Base-by-base conservation (phyloP, 2,329 filamentous ascomycete genomes). In the Beauveria bassiana region DNA sequence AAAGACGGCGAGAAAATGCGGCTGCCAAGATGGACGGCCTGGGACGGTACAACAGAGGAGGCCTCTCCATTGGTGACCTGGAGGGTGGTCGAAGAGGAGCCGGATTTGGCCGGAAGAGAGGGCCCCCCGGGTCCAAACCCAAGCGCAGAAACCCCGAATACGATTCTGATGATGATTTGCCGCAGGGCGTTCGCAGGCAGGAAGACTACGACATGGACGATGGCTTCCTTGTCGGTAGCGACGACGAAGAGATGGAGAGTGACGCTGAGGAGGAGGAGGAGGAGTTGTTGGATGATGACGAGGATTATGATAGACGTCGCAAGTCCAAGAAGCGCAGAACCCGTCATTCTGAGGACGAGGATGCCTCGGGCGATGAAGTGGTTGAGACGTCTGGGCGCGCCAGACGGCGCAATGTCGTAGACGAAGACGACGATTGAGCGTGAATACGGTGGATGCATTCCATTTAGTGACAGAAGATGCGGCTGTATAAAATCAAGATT, bases 131-230 rank as follows among this genome's bases (percentile, higher is more conserved):
- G 12, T 72, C 75, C 34, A 82, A 81, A 65, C 73, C 77, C 51
- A 84, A 83, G 74, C 78, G 80, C 68, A 78, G 79, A 38, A 78
- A 80, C 45, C 78, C 80, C 63, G 89, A 90, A 66, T 89, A 91
- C 64, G 89, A 93, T 68, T 90, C 90, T 9, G 90, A 92, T 67
- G 88, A 91, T 66, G 88, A 90, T 63, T 78, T 86, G 42, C 84
- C 85, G 18, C 81, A 82, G 43, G 83, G 85, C 38, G 78, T 78
- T 51, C 81, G 81, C 38, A 82, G 84, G 58, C 82, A 87, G 63
- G 88, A 93, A 66, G 88, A 91, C 65, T 93, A 93, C 70, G 89
- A 93, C 64, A 81, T 88, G 70, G 88, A 88, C 40, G 90, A 93
- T 69, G 90, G 88, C 62, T 93, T 93, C 70, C 82, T 93, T 61